Conservation (phyloP, 2,329 filamentous ascomycete species). For the Dryadomyces quercus-mongolicae region DNA sequence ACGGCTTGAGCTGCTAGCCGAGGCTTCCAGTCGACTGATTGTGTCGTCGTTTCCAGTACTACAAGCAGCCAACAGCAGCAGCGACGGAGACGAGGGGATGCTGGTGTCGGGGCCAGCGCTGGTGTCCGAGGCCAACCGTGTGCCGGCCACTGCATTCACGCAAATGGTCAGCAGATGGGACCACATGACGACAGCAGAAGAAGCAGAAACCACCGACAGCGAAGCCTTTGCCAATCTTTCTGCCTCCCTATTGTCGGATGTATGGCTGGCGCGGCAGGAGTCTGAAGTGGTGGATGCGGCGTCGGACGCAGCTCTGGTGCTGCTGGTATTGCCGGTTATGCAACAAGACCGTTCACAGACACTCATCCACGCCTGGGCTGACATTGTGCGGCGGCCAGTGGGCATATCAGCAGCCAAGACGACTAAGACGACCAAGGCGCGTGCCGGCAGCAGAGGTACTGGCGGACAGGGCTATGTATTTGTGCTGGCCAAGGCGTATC, state of each 20-base stretch:
- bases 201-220: background rate
- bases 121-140: background rate
- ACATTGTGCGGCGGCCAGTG: constrained; percentile 23
- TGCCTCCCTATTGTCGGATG: background rate
- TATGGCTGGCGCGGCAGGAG: constrained; percentile 39
- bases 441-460: constrained; percentile 8
- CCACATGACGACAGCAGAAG: background rate
- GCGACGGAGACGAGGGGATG: background rate
- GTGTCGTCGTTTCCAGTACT: constrained; percentile 37
- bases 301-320: constrained; percentile 36
- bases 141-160: background rate
- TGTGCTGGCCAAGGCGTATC: constrained; percentile 38
- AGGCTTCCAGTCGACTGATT: constrained; percentile 47
- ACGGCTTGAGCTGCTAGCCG: constrained; percentile 52
- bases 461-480: constrained; percentile 40
- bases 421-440: background rate
- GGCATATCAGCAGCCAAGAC: background rate
- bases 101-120: constrained; percentile 18
- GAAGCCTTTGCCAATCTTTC: background rate
- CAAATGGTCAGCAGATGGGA: background rate
- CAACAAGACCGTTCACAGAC: background rate
- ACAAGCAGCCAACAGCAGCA: constrained; percentile 21
- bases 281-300: constrained; percentile 34
- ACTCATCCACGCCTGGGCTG: constrained; percentile 32
- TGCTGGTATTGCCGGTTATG: constrained; percentile 27